A percentile compares a stretch with the other conserved stretches of the same genome.
Conservation (phyloP, 192 early-diverging fungal genomes). For the Coemansia sp. region DNA sequence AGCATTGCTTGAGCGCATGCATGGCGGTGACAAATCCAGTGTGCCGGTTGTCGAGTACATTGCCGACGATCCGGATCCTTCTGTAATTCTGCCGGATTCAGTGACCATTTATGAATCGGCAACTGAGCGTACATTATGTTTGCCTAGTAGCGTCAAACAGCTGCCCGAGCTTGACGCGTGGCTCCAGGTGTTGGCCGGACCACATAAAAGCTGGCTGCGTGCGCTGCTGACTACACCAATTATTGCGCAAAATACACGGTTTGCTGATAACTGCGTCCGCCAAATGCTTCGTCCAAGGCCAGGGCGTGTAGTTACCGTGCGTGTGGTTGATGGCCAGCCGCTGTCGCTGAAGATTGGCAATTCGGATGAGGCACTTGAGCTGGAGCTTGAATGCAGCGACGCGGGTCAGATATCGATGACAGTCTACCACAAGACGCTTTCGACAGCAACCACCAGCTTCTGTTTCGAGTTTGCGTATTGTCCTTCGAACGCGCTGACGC, state of each 20-base stretch:
- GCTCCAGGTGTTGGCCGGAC: constrained; percentile 70
- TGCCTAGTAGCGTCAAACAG: not conserved
- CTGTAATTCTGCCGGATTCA: not conserved
- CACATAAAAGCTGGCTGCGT: constrained; percentile 73
- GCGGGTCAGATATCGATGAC: constrained; percentile 9
- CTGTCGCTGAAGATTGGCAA: not conserved
- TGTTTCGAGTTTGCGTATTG: not conserved
- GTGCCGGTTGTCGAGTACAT: constrained; percentile 83
- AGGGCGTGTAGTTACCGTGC: constrained; percentile 33
- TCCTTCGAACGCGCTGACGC: not conserved
- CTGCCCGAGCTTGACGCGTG: constrained; percentile 52
- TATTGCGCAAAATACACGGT: constrained; percentile 68
- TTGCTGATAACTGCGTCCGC: constrained; percentile 58
- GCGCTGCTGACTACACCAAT: constrained; percentile 70
- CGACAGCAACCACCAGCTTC: constrained; percentile 15
- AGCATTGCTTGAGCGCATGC: constrained; percentile 69
- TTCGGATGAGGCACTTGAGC: constrained; percentile 65
- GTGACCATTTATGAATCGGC: not conserved
- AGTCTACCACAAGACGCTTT: not conserved
- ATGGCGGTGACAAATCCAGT: constrained; percentile 54
- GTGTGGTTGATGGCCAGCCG: not conserved
- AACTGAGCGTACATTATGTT: constrained; percentile 2
- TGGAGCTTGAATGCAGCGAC: constrained; percentile 70
- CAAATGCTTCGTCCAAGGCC: constrained; percentile 60
- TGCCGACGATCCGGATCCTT: constrained; percentile 16